These are phyloP conservation scores for Smallanthus sonchifolius DNA, from an alignment of 129 eudicot species.

Conservation along the genomic window DNA sequence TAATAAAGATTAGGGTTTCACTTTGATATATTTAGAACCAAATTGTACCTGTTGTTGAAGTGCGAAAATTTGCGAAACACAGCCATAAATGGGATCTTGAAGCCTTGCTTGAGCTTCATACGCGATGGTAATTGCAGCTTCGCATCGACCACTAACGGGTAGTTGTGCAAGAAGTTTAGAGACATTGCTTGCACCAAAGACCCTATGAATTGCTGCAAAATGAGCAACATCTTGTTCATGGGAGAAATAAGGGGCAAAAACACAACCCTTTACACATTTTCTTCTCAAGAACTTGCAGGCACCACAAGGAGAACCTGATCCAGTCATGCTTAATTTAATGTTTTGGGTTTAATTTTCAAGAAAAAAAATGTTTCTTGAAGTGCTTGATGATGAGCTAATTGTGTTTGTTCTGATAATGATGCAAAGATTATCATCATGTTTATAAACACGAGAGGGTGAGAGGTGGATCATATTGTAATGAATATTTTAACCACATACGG, in stretches of 20 bases:
- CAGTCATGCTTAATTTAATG: conserved; percentile 53
- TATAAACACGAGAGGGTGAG: conserved; percentile 62
- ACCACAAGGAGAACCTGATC: conserved; percentile 96
- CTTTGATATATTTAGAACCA: not conserved
- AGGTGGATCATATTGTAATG: conserved; percentile 55
- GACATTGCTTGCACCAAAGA: conserved; percentile 96
- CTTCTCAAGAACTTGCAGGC: conserved; percentile 99
- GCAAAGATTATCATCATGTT: conserved; percentile 43
- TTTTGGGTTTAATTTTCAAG: not conserved
- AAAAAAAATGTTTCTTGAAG: not conserved
- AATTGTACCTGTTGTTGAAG: conserved; percentile 87
- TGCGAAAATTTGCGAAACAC: conserved; percentile 90
- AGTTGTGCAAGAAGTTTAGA: conserved; percentile 88
- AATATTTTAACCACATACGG: conserved; percentile 51
- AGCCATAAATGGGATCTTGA: conserved; percentile 97
- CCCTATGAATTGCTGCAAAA: conserved; percentile 95
- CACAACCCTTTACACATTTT: conserved; percentile 91
- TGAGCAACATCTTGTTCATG: conserved; percentile 98
- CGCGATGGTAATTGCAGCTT: conserved; percentile 88
- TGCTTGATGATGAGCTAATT: conserved; percentile 29
- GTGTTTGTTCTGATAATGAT: conserved; percentile 43
- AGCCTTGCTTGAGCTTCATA: conserved; percentile 97
- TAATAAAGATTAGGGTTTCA: conserved; percentile 25
- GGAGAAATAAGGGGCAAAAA: conserved; percentile 92
- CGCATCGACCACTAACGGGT: conserved; percentile 73